A percentile compares a stretch with the other conserved stretches of the same genome.
phyloP scores from a whole-genome alignment of 345 rosid species.

The Cochlearia excelsa region DNA sequence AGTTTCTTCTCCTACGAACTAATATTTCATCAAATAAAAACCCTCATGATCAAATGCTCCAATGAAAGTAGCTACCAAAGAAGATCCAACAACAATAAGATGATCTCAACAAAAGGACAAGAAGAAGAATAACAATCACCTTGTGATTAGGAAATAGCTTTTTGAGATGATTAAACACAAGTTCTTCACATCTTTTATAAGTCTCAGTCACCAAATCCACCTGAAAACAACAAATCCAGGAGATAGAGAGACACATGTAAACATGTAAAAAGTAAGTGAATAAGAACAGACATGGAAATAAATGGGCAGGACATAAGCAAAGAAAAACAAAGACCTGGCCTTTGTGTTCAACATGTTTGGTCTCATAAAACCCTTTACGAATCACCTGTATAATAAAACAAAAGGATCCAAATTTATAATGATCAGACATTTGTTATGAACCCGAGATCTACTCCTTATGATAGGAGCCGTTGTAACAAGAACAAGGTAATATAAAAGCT shows the following conservation, averaged over 20 bases:
- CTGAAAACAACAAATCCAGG: slow-evolving; percentile 38
- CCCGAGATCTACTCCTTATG: no score
- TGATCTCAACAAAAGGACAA: neutral
- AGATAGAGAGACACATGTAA: neutral
- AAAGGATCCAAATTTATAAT: slow-evolving; percentile 1
- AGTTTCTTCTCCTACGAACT: slow-evolving; percentile 98
- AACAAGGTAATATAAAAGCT: no score
- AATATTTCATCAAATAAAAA: slow-evolving; percentile 1
- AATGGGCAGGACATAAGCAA: no score
- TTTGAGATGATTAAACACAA: slow-evolving; percentile 76
- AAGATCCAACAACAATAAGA: neutral
- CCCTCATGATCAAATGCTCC: neutral
- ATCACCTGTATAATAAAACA: slow-evolving; percentile 47
- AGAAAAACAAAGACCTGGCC: slow-evolving; percentile 53
- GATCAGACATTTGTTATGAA: neutral
- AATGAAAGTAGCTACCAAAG: slow-evolving; percentile 1
- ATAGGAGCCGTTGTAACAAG: no score
- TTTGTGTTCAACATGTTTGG: slow-evolving; percentile 90
- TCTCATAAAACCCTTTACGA: slow-evolving; percentile 72
- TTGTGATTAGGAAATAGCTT: slow-evolving; percentile 63
- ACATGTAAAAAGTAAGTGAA: neutral
- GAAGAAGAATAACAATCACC: slow-evolving; percentile 37
- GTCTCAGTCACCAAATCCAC: slow-evolving; percentile 97
- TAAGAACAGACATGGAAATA: no score
- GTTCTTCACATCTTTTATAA: slow-evolving; percentile 92